Base-by-base conservation (phyloP, 148 eudicot species). In the Rhododendron kiyosumense region DNA sequence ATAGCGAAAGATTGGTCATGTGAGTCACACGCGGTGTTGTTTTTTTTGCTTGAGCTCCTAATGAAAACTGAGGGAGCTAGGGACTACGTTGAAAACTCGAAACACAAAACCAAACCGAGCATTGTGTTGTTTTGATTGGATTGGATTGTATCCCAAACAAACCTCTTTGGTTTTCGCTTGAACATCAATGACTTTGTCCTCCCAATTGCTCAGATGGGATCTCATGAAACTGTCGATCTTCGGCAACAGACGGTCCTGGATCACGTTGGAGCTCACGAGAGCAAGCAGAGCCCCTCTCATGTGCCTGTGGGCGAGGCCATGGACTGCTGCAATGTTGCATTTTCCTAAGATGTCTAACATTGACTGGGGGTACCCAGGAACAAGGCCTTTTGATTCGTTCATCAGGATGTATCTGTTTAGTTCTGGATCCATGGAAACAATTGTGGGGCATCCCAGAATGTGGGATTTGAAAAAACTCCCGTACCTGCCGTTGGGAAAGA, bases 281-380 rank as follows among this genome's bases (percentile, higher is more conserved):
- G 96, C 85, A 36, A 95, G 93, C 83, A 97, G 88, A 32, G 99
- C 98, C 76, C 96, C 98, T 83, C 98, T 94, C 99, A 95, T 95
- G 91, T 94, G 86, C 94, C 93, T 97, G 91, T 97, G 99, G 8
- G 95, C 91, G 82, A 96, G 90, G 71, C 99, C 99, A 91, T 93
- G 96, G 41, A 97, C 99, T 45, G 99, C 99, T 71, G 99, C 99
- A 79, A 97, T 97, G 87, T 97, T 97, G 82, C 93, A 92, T 94
- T 92, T 95, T 0, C 99, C 99, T 59, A 97, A 90, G 3, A 95
- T 96, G 87, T 96, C 95, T 5, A 96, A 67, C 98, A 96, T 95
- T 32, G 98, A 95, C 85, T 94, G 94, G 26, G 99, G 99, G 87
- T 96, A 96, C 8, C 99, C 99, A 78, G 99, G 98, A 43, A 95